These are phyloP conservation scores for Podospora sp. DNA, from an alignment of 495 filamentous ascomycete species.

Conservation along the genomic window DNA sequence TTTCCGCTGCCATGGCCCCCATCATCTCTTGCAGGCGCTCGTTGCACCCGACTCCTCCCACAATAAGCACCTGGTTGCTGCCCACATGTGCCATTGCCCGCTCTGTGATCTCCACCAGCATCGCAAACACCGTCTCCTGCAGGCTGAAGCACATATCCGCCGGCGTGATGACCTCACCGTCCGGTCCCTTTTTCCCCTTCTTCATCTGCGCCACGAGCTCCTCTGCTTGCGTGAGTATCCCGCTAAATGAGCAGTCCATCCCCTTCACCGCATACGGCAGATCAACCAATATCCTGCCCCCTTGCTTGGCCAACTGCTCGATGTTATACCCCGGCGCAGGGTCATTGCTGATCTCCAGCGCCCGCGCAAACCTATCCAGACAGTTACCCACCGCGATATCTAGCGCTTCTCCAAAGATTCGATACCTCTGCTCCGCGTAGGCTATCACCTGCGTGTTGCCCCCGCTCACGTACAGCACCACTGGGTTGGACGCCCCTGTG, in stretches of 20 bases:
- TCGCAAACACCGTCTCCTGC: slow-evolving; percentile 92
- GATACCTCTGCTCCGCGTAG: slow-evolving; percentile 89
- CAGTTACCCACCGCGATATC: slow-evolving; percentile 98
- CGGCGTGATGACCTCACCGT: slow-evolving; percentile 62
- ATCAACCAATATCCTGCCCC: slow-evolving; percentile 67
- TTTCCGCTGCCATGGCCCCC: slow-evolving; percentile 89
- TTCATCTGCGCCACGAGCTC: slow-evolving; percentile 67
- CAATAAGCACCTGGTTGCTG: slow-evolving; percentile 85
- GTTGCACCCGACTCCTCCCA: slow-evolving; percentile 98
- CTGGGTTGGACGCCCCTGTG: slow-evolving; percentile 87
- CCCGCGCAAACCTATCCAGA: slow-evolving; percentile 91
- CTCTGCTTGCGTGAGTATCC: slow-evolving; percentile 84
- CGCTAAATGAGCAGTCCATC: slow-evolving; percentile 96
- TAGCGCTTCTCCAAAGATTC: slow-evolving; percentile 96
- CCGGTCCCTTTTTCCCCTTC: slow-evolving; percentile 45
- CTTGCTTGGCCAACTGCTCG: slow-evolving; percentile 89
- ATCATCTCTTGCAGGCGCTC: slow-evolving; percentile 98
- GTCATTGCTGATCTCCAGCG: slow-evolving; percentile 88
- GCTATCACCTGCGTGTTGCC: slow-evolving; percentile 99
- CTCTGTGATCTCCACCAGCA: slow-evolving; percentile 98
- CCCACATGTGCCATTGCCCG: slow-evolving; percentile 98
- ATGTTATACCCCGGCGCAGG: slow-evolving; percentile 98
- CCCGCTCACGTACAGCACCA: slow-evolving; percentile 93
- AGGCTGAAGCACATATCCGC: slow-evolving; percentile 91
- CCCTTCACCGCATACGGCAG: slow-evolving; percentile 96